These are phyloP conservation scores for Allium cepa DNA, from an alignment of 106 monocot genomes.

Conservation along the genomic window DNA sequence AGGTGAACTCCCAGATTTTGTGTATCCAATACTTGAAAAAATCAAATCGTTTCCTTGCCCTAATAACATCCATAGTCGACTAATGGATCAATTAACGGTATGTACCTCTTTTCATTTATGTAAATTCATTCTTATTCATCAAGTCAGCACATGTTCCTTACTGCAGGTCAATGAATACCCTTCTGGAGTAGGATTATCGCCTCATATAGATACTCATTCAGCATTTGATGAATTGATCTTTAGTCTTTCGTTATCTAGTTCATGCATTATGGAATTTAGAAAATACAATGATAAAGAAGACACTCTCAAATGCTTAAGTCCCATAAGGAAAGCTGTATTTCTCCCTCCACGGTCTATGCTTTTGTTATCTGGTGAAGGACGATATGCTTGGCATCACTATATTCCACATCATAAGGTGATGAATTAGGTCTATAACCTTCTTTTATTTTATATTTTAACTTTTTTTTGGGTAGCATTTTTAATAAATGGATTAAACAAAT, in stretches of 20 bases:
- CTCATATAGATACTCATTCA: slow-evolving; percentile 97
- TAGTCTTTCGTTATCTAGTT: slow-evolving; percentile 74
- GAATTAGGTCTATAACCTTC: no score
- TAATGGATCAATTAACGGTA: slow-evolving; percentile 86
- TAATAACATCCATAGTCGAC: slow-evolving; percentile 13
- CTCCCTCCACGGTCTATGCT: slow-evolving; percentile 94
- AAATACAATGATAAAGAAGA: slow-evolving; percentile 4
- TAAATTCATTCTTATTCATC: not conserved
- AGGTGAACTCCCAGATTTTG: slow-evolving; percentile 86
- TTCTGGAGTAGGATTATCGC: slow-evolving; percentile 82
- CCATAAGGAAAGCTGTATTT: slow-evolving; percentile 61
- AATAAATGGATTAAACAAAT: no score
- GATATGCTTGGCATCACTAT: slow-evolving; percentile 99
- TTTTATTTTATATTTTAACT: no score
- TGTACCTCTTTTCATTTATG: slow-evolving; percentile 3
- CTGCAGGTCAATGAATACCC: slow-evolving; percentile 92
- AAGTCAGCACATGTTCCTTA: slow-evolving; percentile 22
- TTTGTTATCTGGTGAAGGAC: slow-evolving; percentile 88
- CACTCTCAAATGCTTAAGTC: slow-evolving; percentile 7
- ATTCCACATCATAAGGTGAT: slow-evolving; percentile 97
- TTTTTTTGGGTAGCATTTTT: no score
- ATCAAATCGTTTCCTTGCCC: slow-evolving; percentile 49
- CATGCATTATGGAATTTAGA: slow-evolving; percentile 84
- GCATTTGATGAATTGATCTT: slow-evolving; percentile 88
- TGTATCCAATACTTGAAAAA: slow-evolving; percentile 52